A percentile compares a stretch with the other conserved stretches of the same genome.
Conservation (phyloP, 495 filamentous ascomycete genomes). For the Rostrohypoxylon terebratum region DNA sequence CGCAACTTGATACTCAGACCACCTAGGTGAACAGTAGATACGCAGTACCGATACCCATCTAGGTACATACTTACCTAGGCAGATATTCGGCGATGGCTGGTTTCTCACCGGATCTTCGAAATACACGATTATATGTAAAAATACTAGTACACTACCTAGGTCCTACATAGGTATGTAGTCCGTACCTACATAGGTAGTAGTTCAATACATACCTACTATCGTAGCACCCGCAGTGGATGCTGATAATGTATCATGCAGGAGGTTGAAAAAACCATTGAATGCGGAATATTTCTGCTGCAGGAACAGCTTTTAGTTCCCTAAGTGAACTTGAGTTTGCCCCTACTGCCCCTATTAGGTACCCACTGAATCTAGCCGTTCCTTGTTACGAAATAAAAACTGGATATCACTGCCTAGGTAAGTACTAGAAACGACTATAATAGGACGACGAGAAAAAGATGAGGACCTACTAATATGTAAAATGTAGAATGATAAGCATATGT, state of each 20-base stretch:
- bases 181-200: too few relatives aligned
- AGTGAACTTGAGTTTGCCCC: slow-evolving; percentile 3
- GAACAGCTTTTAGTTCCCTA: slow-evolving; percentile 28
- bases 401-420: neutral
- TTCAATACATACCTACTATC: too few relatives aligned
- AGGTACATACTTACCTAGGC: too few relatives aligned
- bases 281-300: slow-evolving; percentile 43
- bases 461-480: neutral
- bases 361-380: slow-evolving; percentile 4
- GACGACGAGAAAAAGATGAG: neutral
- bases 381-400: neutral
- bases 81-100: neutral
- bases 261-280: slow-evolving; percentile 21
- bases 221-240: slow-evolving; percentile 34
- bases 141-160: neutral
- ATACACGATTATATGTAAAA: neutral
- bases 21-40: neutral
- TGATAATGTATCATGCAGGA: slow-evolving; percentile 48
- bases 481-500: slow-evolving; percentile 4
- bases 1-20: neutral
- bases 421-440: slow-evolving; percentile 27
- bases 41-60: too few relatives aligned
- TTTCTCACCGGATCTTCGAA: neutral
- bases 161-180: too few relatives aligned
- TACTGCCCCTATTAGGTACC: slow-evolving; percentile 26